Evolutionary conservation across 805 yeast species (phyloP).

Genomic region (Suhomyces pyralidae): DNA sequence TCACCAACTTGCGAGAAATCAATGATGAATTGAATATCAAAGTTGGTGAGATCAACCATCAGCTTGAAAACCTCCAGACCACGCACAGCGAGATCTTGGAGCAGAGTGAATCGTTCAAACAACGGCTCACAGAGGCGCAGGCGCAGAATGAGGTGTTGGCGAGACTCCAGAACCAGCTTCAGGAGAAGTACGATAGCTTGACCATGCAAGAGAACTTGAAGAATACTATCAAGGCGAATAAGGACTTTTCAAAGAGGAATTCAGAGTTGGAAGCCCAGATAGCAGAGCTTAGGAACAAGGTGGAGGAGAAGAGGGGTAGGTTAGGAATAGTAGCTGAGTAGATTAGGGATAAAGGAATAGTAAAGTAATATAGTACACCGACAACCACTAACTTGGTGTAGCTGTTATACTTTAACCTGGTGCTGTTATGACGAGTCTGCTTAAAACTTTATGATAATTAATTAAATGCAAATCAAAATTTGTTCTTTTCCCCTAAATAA

Average conservation of each 20-base stretch:
- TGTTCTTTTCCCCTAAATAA: no score
- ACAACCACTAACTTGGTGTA: no score
- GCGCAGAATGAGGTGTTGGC: conserved; percentile 7
- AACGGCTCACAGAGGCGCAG: conserved; percentile 8
- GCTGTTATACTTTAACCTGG: no score
- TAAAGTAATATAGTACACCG: no score
- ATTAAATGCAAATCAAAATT: no score
- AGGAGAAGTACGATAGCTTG: conserved; percentile 12
- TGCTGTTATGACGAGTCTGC: no score
- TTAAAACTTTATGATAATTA: no score
- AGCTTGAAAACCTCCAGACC: conserved; percentile 26
- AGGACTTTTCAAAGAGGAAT: conserved; percentile 30
- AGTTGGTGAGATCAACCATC: conserved; percentile 24
- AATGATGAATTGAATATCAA: conserved; percentile 30
- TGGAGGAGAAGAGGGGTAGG: conserved; percentile 28
- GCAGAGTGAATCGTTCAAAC: conserved; percentile 29
- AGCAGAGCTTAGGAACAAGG: conserved; percentile 18
- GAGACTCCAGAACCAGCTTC: conserved; percentile 7
- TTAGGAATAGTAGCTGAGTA: conserved; percentile 12
- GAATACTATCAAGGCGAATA: conserved; percentile 30
- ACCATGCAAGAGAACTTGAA: conserved; percentile 19
- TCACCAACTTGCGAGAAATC: conserved; percentile 36
- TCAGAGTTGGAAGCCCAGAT: conserved; percentile 32
- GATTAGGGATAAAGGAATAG: no score
- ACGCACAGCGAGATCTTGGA: conserved; percentile 37